Percentiles rank a stretch among this genome's conserved stretches.
Conservation (phyloP, 148 eudicot genomes). For the Polygonum aviculare region DNA sequence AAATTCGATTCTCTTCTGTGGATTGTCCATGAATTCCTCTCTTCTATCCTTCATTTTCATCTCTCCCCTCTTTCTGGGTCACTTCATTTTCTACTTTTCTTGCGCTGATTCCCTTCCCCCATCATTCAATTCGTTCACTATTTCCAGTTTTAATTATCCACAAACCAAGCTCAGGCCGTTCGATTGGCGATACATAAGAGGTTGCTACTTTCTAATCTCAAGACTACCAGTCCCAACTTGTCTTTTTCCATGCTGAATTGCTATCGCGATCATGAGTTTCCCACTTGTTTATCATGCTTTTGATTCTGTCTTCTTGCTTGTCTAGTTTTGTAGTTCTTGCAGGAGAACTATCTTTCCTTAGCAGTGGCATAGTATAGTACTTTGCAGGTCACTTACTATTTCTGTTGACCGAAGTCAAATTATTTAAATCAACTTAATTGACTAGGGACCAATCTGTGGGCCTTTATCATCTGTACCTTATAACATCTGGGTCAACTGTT, state of each 20-base stretch:
- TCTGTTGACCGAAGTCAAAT: neutral
- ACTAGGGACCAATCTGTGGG: neutral
- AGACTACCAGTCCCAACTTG: neutral
- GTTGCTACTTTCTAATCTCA: slow-evolving; percentile 14
- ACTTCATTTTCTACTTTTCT: slow-evolving; percentile 16
- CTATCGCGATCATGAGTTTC: neutral
- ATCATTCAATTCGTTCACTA: slow-evolving; percentile 31
- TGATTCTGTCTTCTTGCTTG: neutral
- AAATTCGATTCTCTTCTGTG: slow-evolving; percentile 17
- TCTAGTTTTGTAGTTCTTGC: neutral
- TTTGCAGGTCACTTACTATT: neutral
- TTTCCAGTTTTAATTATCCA: slow-evolving; percentile 57
- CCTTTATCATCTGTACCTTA: neutral
- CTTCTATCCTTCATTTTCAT: neutral
- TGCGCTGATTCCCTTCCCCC: slow-evolving; percentile 18
- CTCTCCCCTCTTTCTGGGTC: slow-evolving; percentile 15
- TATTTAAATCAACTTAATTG: neutral
- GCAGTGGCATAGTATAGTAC: neutral
- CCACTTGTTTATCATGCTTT: neutral
- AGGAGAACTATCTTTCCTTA: neutral
- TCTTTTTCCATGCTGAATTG: neutral
- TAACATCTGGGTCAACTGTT: neutral
- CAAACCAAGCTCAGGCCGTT: slow-evolving; percentile 55
- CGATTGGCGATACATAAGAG: slow-evolving; percentile 82
- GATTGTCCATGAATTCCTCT: slow-evolving; percentile 17